phyloP scores from a whole-genome alignment of 2,329 filamentous ascomycete genomes.

The Colletotrichum costaricense region DNA sequence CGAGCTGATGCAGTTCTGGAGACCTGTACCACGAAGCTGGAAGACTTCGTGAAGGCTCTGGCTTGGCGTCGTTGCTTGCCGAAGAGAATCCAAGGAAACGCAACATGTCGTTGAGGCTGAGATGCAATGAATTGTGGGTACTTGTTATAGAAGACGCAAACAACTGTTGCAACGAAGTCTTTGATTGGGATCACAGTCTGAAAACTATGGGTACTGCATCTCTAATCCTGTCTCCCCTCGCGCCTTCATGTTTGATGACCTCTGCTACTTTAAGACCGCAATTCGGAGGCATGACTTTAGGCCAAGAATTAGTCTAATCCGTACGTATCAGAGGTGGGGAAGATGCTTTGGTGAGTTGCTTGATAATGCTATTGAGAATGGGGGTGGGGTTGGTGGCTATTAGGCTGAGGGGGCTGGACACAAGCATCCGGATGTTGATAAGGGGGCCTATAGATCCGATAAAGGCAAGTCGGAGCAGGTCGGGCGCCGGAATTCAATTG shows the following conservation, averaged over 20 bases:
- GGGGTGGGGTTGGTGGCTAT: constrained; percentile 23
- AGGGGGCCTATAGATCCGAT: not conserved
- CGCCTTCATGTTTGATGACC: not conserved
- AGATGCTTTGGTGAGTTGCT: not conserved
- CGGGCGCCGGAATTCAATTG: not conserved
- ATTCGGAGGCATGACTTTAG: not conserved
- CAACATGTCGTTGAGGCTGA: constrained; percentile 12
- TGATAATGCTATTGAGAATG: constrained; percentile 21
- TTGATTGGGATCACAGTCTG: not conserved
- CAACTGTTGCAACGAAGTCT: not conserved
- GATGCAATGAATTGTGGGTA: constrained; percentile 2
- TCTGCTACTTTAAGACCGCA: constrained; percentile 13
- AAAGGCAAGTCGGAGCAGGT: not conserved
- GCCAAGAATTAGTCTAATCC: not conserved
- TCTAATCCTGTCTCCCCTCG: constrained; percentile 8
- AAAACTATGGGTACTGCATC: constrained; percentile 8
- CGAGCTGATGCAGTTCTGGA: constrained; percentile 51
- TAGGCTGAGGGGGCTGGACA: not conserved
- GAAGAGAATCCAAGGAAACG: constrained; percentile 26
- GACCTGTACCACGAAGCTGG: constrained; percentile 41
- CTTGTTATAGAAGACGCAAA: not conserved
- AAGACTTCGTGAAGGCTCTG: constrained; percentile 36
- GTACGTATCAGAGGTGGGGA: constrained; percentile 22
- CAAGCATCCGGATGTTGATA: constrained; percentile 3
- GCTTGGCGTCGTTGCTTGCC: not conserved